Evolutionary conservation across 345 rosid genomes (phyloP).

Genomic region (Hirschfeldia incana): DNA sequence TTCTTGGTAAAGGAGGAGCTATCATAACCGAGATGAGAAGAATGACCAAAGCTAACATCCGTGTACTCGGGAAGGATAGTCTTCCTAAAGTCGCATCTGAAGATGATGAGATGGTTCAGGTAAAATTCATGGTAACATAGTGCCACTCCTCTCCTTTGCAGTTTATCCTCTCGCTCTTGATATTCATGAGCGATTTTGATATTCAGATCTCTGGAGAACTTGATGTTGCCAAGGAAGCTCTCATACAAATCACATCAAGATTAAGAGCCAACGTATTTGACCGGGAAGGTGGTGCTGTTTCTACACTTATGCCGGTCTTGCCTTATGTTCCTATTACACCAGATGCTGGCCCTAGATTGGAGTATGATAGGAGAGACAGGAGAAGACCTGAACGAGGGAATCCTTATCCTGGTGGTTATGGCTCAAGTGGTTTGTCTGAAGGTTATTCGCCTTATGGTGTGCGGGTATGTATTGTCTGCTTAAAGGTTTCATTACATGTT

Average conservation of each 20-base stretch:
- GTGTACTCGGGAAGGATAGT: constrained; percentile 80
- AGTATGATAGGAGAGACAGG: constrained; percentile 62
- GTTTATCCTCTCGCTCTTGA: neutral
- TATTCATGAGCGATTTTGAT: constrained; percentile 12
- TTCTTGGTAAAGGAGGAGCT: constrained; percentile 91
- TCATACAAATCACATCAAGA: constrained; percentile 71
- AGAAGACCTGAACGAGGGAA: constrained; percentile 73
- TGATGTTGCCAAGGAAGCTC: constrained; percentile 95
- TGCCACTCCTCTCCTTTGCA: neutral
- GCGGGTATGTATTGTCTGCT: constrained; percentile 36
- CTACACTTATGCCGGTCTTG: constrained; percentile 80
- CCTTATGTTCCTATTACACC: constrained; percentile 83
- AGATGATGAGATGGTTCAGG: constrained; percentile 99
- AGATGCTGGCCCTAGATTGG: constrained; percentile 45
- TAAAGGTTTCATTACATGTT: constrained; percentile 3
- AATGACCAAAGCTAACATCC: constrained; percentile 84
- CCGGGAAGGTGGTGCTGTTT: constrained; percentile 79
- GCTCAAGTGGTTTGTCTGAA: constrained; percentile 64
- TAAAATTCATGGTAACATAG: constrained; percentile 31
- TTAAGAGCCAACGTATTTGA: constrained; percentile 89
- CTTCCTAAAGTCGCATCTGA: constrained; percentile 86
- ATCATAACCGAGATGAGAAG: constrained; percentile 93
- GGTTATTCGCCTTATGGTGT: constrained; percentile 75
- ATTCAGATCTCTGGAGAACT: constrained; percentile 87
- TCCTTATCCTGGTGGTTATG: constrained; percentile 73